Evolutionary conservation across 1,139 yeast species (phyloP).

Genomic region (Yamadazyma spencermartinsiae): DNA sequence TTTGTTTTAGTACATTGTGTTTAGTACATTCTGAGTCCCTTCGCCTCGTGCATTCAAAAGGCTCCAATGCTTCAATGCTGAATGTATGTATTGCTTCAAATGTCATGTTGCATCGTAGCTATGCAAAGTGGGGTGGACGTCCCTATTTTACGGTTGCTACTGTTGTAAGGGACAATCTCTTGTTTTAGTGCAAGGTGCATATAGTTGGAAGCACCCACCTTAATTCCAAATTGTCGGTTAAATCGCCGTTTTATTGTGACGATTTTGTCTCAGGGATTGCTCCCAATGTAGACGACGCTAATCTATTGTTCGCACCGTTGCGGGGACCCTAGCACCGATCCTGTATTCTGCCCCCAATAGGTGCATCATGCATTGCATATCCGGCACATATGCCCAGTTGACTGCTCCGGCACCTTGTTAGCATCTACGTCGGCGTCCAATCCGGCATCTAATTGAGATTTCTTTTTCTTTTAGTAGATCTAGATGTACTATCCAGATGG

Average conservation of each 20-base stretch:
- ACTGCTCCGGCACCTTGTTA: neutral
- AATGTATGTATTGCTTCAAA: too few species aligned
- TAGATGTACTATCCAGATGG: neutral
- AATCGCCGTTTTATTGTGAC: slow-evolving; percentile 11
- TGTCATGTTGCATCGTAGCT: neutral
- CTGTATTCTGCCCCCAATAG: neutral
- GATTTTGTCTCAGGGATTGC: neutral
- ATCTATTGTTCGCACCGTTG: too few species aligned
- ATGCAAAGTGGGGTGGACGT: neutral
- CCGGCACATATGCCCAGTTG: too few species aligned
- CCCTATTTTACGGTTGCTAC: slow-evolving; percentile 1
- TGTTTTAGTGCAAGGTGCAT: slow-evolving; percentile 1
- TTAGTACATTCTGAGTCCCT: too few species aligned
- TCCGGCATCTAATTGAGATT: neutral
- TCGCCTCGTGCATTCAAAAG: too few species aligned
- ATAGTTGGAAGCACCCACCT: neutral
- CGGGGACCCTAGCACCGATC: too few species aligned
- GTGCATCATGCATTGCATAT: too few species aligned
- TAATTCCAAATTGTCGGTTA: slow-evolving; percentile 5
- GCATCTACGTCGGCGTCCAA: too few species aligned
- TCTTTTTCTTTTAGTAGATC: slow-evolving; percentile 2
- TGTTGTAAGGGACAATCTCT: neutral
- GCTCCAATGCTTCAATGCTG: too few species aligned
- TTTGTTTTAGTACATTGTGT: too few species aligned
- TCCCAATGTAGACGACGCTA: neutral